Percentiles rank a stretch among this genome's conserved stretches.
These are phyloP conservation scores for Sporisorium graminicola DNA, from an alignment of 1,284 basidiomycete species.

Conservation along the genomic window DNA sequence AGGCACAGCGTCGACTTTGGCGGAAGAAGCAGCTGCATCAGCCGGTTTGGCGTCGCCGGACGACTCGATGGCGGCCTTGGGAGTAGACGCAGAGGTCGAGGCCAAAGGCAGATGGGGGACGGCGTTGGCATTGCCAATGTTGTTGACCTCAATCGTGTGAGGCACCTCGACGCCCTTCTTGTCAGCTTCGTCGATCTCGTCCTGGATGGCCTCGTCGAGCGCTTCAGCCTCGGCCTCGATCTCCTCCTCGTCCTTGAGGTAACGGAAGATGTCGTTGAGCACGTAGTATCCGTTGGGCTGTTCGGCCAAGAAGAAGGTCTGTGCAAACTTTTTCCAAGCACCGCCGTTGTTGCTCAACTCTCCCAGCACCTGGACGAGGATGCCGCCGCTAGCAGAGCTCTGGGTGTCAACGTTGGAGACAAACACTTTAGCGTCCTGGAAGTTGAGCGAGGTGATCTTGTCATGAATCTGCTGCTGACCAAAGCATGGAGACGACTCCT, in stretches of 20 bases:
- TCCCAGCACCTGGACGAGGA: constrained; percentile 98
- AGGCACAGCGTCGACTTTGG: constrained; percentile 11
- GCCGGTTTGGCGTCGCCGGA: constrained; percentile 25
- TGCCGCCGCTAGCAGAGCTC: constrained; percentile 91
- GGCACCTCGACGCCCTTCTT: constrained; percentile 43
- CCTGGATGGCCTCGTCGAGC: constrained; percentile 47
- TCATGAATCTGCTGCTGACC: constrained; percentile 99
- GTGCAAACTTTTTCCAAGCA: constrained; percentile 97
- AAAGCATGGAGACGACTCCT: constrained; percentile 83
- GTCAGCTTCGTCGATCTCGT: constrained; percentile 49
- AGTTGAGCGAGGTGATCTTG: constrained; percentile 91
- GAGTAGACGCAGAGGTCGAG: constrained; percentile 18
- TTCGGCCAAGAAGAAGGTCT: constrained; percentile 99
- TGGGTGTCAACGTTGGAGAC: constrained; percentile 75
- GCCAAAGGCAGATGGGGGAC: constrained; percentile 53
- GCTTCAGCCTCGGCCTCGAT: constrained; percentile 71
- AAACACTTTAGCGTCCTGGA: constrained; percentile 97
- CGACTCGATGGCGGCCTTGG: constrained; percentile 41
- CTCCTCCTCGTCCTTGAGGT: constrained; percentile 93
- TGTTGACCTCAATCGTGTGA: constrained; percentile 53
- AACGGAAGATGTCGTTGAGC: constrained; percentile 99
- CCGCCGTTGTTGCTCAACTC: constrained; percentile 89
- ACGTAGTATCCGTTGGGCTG: constrained; percentile 99
- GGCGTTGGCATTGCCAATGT: constrained; percentile 54
- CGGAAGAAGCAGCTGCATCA: constrained; percentile 3